Conservation (phyloP, 352 stramenopile species). For the Globisporangium uncinulatum region DNA sequence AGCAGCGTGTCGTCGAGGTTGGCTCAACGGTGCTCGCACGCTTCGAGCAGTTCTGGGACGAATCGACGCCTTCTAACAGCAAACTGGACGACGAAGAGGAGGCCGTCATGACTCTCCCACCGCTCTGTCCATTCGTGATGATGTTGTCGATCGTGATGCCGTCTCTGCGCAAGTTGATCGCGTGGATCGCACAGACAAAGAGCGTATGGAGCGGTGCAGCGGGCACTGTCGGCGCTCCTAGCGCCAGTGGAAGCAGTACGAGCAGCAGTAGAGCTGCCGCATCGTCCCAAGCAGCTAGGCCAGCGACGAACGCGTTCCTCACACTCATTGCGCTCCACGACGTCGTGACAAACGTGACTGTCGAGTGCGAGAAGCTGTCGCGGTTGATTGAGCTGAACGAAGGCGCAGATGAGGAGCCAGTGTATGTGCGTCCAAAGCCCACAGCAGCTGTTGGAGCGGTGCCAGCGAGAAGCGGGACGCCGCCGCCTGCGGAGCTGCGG, state of each 20-base stretch:
- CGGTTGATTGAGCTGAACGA: constrained; percentile 43
- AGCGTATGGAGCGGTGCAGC: constrained; percentile 20
- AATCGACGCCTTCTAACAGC: neutral
- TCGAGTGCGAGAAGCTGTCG: constrained; percentile 25
- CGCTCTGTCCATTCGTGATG: constrained; percentile 53
- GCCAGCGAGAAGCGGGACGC: neutral
- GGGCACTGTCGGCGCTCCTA: neutral
- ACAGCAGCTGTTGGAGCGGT: neutral
- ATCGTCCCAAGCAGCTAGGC: neutral
- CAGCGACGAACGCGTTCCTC: constrained; percentile 6
- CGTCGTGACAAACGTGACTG: constrained; percentile 26
- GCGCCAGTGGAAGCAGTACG: neutral
- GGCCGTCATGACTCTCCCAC: neutral
- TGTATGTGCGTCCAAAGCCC: constrained; percentile 3
- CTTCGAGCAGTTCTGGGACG: constrained; percentile 16
- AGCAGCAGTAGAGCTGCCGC: constrained; percentile 1
- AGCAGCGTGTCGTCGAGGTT: constrained; percentile 22
- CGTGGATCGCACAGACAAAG: constrained; percentile 36
- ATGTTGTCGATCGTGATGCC: constrained; percentile 51
- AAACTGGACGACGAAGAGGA: neutral
- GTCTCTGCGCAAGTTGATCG: constrained; percentile 48
- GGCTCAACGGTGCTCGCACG: constrained; percentile 22
- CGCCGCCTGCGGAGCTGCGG: neutral
- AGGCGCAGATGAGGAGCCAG: constrained; percentile 24
- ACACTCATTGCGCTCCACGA: constrained; percentile 47